Evolutionary conservation across 495 filamentous ascomycete species (phyloP).

Genomic region (Aspergillus sclerotiicarbonarius): DNA sequence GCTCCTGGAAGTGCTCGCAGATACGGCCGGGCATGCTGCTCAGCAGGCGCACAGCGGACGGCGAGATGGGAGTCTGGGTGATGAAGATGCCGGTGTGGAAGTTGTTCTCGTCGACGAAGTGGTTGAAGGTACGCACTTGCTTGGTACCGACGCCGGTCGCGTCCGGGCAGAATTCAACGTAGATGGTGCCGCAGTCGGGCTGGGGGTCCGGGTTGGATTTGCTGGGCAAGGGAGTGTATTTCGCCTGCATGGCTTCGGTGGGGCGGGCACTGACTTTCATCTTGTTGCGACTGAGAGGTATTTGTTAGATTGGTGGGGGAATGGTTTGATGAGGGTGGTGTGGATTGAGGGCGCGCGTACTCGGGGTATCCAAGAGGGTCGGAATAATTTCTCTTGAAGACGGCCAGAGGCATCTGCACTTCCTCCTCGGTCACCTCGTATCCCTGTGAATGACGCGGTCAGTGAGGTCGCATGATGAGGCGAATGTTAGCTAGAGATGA

Average conservation of each 20-base stretch:
- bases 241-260: slow-evolving; percentile 74
- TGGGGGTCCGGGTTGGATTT: slow-evolving; percentile 61
- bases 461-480: slow-evolving; percentile 3
- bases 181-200: slow-evolving; percentile 79
- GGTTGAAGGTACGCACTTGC: slow-evolving; percentile 85
- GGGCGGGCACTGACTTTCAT: slow-evolving; percentile 87
- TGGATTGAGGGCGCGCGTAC: slow-evolving; percentile 42
- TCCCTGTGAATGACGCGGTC: slow-evolving; percentile 55
- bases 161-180: slow-evolving; percentile 86
- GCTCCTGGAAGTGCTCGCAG: slow-evolving; percentile 92
- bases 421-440: slow-evolving; percentile 91
- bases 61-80: slow-evolving; percentile 73
- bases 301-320: background rate
- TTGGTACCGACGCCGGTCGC: slow-evolving; percentile 73
- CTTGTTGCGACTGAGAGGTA: slow-evolving; percentile 62
- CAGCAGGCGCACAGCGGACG: slow-evolving; percentile 66
- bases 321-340: background rate
- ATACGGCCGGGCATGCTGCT: slow-evolving; percentile 75
- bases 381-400: slow-evolving; percentile 67
- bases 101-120: slow-evolving; percentile 70
- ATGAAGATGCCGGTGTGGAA: slow-evolving; percentile 88
- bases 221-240: slow-evolving; percentile 70
- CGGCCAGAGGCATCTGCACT: slow-evolving; percentile 72
- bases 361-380: slow-evolving; percentile 67
- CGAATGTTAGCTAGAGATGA: slow-evolving; percentile 4